A percentile compares a stretch with the other conserved stretches of the same genome.
phyloP scores from a whole-genome alignment of 1,284 basidiomycete genomes.

The Naganishia sp. region DNA sequence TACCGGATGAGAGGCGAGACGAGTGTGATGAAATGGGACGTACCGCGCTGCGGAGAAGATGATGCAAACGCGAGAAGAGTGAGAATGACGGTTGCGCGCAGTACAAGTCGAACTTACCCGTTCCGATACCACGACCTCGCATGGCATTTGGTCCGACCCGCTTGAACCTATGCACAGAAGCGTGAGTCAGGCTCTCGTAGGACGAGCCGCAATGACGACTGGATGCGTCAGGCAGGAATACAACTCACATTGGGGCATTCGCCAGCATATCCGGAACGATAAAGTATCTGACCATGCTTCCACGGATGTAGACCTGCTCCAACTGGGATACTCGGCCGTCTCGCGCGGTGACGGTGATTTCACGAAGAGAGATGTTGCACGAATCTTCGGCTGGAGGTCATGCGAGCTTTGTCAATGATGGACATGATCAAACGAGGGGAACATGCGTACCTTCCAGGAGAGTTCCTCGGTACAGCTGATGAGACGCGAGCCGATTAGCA shows the following conservation, averaged over 20 bases:
- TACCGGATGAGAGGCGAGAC: not conserved
- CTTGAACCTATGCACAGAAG: slow-evolving; percentile 75
- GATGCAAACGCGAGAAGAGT: not conserved
- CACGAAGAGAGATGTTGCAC: slow-evolving; percentile 91
- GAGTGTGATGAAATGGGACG: not conserved
- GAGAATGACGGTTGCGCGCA: not conserved
- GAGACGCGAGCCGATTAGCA: not conserved
- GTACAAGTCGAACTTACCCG: slow-evolving; percentile 54
- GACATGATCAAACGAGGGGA: slow-evolving; percentile 4
- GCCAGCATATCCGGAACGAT: slow-evolving; percentile 99
- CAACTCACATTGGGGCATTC: slow-evolving; percentile 93
- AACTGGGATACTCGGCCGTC: slow-evolving; percentile 99
- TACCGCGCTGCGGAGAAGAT: slow-evolving; percentile 26
- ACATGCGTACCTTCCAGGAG: slow-evolving; percentile 76
- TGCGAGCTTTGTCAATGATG: slow-evolving; percentile 18
- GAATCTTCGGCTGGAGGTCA: slow-evolving; percentile 85
- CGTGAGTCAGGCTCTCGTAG: not conserved
- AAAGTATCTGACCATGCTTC: slow-evolving; percentile 89
- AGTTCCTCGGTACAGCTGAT: slow-evolving; percentile 91
- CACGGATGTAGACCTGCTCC: slow-evolving; percentile 98
- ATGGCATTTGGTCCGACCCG: slow-evolving; percentile 97
- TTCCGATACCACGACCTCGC: slow-evolving; percentile 98
- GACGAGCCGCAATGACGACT: no score
- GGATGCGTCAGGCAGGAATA: not conserved
- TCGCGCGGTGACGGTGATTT: slow-evolving; percentile 95